Base-by-base conservation (phyloP, 2,329 filamentous ascomycete species). In the Rhytidhysteron rufulum region DNA sequence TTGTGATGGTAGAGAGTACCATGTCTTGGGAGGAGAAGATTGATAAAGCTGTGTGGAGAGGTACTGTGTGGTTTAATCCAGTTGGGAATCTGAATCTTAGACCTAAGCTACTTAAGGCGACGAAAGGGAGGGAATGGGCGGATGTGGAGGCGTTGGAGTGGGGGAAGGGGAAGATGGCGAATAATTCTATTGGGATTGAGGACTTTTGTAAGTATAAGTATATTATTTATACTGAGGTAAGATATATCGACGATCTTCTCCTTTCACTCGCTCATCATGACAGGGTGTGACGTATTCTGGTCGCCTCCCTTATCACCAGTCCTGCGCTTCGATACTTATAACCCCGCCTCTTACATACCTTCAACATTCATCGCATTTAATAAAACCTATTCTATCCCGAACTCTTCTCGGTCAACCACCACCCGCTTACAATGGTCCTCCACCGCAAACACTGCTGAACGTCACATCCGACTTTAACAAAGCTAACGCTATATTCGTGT, bases 1-100 rank as follows among this genome's bases (percentile, higher is more conserved):
- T 53, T 22, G 34, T 31, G 1, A 17, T 16, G 13, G 31, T 52
- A 9, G 20, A 34, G 10, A 39, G 41, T 2, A 22, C 20, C 24
- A 44, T 34, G 5, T 17, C 40, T 1, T 53, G 40, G 33, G 35
- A 35, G 4, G 17, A 41, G 13, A 57, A 57, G 37, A 37, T 39
- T 3, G 43, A 46, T 18, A 50, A 47, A 35, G 46, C 37, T 5
- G 42, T 54, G 10, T 57, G 54, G 54, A 32, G 54, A 22, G 52
- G 52, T 1, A 54, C 54, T 6, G 39, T 39, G 7, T 54, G 49
- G 49, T 54, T 54, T 41, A 55, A 53, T 37, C 50, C 39, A 16
- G 32, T 46, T 24, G 49, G 37, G n/a, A 29, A 43, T 27, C 47
- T 46, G 22, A 39, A 22, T 20, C 45, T 57, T 8, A 47, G 54